phyloP scores from a whole-genome alignment of 2,329 filamentous ascomycete genomes.

The Arthrinium puccinioides region DNA sequence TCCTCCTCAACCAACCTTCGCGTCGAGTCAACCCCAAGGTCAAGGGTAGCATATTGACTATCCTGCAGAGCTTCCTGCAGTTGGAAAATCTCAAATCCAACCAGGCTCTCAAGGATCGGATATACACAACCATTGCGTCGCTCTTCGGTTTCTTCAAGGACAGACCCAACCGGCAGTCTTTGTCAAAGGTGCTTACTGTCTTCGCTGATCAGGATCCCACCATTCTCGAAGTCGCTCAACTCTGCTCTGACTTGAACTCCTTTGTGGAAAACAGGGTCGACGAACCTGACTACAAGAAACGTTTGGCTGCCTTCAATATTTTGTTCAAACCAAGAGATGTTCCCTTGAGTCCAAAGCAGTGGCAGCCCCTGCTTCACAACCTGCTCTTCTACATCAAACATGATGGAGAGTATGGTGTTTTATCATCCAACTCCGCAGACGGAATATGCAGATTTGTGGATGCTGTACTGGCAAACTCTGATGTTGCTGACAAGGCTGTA shows the following conservation, averaged over 20 bases:
- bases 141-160: slow-evolving; percentile 91
- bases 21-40: slow-evolving; percentile 74
- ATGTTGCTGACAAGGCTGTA: slow-evolving; percentile 31
- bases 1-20: slow-evolving; percentile 77
- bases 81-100: slow-evolving; percentile 52
- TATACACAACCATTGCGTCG: slow-evolving; percentile 69
- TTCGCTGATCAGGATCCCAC: slow-evolving; percentile 59
- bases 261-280: slow-evolving; percentile 66
- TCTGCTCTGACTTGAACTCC: slow-evolving; percentile 78
- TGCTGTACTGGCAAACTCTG: slow-evolving; percentile 41
- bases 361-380: slow-evolving; percentile 84
- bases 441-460: slow-evolving; percentile 73
- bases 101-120: slow-evolving; percentile 48
- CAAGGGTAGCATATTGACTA: slow-evolving; percentile 73
- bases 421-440: slow-evolving; percentile 73
- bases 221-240: slow-evolving; percentile 53
- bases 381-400: slow-evolving; percentile 80
- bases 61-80: slow-evolving; percentile 74
- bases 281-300: slow-evolving; percentile 80
- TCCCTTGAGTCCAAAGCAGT: slow-evolving; percentile 63
- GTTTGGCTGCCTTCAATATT: slow-evolving; percentile 66
- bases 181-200: slow-evolving; percentile 66
- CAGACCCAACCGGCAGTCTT: slow-evolving; percentile 62
- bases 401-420: slow-evolving; percentile 80
- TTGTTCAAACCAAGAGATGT: slow-evolving; percentile 59